Evolutionary conservation across 1,284 basidiomycete genomes (phyloP), one percentile per base, ranked within the genome.

Genomic region (Sphagnurus paluster): DNA sequence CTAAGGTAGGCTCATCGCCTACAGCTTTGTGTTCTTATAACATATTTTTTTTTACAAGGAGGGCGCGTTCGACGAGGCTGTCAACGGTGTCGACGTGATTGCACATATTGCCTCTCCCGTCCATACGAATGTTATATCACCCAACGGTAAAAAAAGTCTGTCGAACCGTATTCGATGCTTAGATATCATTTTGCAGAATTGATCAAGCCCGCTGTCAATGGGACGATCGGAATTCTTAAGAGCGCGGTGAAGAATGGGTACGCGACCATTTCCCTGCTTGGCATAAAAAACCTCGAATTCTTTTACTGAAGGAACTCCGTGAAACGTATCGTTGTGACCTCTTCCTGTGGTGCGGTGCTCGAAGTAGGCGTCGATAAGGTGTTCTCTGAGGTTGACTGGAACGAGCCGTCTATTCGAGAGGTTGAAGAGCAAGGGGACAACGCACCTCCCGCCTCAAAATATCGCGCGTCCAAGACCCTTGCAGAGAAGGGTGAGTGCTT

Each of bases 41-140:
- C 30, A 16, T 6, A 16, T n/a, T 33, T 2, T 33, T 32, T 2
- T n/a, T 14, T n/a, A n/a, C 10, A 33, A 75, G 69, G 71, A 77
- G 6, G 80, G 79, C n/a, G 81, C 79, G 2, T 88, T 87, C 53
- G 83, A 87, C 56, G 79, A 84, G 33, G 82, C 81, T 1, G 81
- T 88, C 26, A 79, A 80, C 58, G 83, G 71, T 1, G 77, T 87
- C 1, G 77, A 82, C 50, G 84, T 70, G 4, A 78, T 89, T 23
- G 69, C 68, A 25, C 81, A 84, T 61, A 78, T 70, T 3, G 80
- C 80, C 0, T 79, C 76, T 3, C 80, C 80, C 4, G 70, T 74
- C 39, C 56, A 67, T 37, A 56, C 66, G 41, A 56, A 60, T 35
- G 44, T 39, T 24, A 20, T 36, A n/a, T 50, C 51, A 5, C 42